These are phyloP conservation scores for Schwanniomyces polymorphus DNA, from an alignment of 805 yeast species.

Conservation along the genomic window DNA sequence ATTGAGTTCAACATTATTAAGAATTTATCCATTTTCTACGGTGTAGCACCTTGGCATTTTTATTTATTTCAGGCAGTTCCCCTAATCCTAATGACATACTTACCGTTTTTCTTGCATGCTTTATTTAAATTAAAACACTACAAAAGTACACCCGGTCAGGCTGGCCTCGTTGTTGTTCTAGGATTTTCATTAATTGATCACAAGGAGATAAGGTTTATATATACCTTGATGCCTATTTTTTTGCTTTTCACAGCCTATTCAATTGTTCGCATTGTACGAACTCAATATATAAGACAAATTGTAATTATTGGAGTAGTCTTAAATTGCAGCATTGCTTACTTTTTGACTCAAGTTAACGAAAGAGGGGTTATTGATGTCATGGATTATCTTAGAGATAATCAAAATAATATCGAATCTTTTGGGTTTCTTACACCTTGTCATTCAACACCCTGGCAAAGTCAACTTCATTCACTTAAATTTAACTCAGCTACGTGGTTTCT, in stretches of 20 bases:
- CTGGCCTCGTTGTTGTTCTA: constrained; percentile 43
- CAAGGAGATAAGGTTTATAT: constrained; percentile 89
- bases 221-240: constrained; percentile 78
- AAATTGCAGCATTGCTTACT: constrained; percentile 45
- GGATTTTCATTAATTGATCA: constrained; percentile 71
- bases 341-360: constrained; percentile 74
- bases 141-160: constrained; percentile 17
- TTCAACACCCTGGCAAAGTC: constrained; percentile 93
- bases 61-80: constrained; percentile 85
- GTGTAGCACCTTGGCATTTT: constrained; percentile 81
- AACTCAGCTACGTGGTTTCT: constrained; percentile 61
- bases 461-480: constrained; percentile 59
- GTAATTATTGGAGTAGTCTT: constrained; percentile 14
- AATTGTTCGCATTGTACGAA: constrained; percentile 8
- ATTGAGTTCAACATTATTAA: constrained; percentile 74
- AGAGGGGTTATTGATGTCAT: constrained; percentile 79
- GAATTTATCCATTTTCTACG: constrained; percentile 79
- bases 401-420: constrained; percentile 44
- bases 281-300: constrained; percentile 4
- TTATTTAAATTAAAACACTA: constrained; percentile 8
- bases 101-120: constrained; percentile 55
- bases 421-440: constrained; percentile 96
- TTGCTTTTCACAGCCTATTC: constrained; percentile 51
- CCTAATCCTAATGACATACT: constrained; percentile 59
- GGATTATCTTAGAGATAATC: constrained; percentile 43